Evolutionary conservation across 164 flowering plant genomes (phyloP).

Genomic region (Litsea cubeba): DNA sequence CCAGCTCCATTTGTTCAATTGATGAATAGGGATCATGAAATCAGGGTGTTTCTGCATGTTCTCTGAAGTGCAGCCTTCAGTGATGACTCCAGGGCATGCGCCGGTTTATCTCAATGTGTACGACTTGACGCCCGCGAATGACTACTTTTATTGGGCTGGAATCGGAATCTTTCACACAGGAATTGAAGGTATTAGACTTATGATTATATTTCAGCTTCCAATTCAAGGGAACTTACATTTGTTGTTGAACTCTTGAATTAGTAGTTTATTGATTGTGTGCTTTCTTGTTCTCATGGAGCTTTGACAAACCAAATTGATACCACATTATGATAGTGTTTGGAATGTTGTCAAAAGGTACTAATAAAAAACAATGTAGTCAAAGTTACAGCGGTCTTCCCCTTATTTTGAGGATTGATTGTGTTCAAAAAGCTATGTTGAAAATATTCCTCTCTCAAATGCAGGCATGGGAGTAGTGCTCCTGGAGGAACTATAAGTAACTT

Average conservation of each 20-base stretch:
- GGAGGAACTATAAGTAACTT: too few species aligned
- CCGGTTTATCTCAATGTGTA: constrained; percentile 96
- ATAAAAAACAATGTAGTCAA: too few species aligned
- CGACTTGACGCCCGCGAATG: constrained; percentile 92
- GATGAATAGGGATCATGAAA: constrained; percentile 39
- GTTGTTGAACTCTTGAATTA: background rate
- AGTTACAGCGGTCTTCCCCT: too few species aligned
- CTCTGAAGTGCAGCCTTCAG: constrained; percentile 56
- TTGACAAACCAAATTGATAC: too few species aligned
- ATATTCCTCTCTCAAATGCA: too few species aligned
- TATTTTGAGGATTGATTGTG: too few species aligned
- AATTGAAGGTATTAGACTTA: constrained; percentile 63
- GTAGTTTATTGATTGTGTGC: background rate
- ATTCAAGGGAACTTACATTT: background rate
- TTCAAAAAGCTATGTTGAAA: too few species aligned
- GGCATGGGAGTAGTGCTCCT: too few species aligned
- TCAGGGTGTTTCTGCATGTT: constrained; percentile 62
- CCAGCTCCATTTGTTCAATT: constrained; percentile 11
- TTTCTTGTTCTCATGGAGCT: too few species aligned
- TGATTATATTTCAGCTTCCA: background rate
- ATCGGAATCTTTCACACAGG: constrained; percentile 95
- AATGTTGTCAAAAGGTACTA: too few species aligned
- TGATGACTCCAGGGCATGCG: constrained; percentile 48
- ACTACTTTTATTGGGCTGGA: constrained; percentile 92
- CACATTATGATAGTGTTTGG: too few species aligned